phyloP scores from a whole-genome alignment of 257 asterid species.

The Knoxia roxburghii region DNA sequence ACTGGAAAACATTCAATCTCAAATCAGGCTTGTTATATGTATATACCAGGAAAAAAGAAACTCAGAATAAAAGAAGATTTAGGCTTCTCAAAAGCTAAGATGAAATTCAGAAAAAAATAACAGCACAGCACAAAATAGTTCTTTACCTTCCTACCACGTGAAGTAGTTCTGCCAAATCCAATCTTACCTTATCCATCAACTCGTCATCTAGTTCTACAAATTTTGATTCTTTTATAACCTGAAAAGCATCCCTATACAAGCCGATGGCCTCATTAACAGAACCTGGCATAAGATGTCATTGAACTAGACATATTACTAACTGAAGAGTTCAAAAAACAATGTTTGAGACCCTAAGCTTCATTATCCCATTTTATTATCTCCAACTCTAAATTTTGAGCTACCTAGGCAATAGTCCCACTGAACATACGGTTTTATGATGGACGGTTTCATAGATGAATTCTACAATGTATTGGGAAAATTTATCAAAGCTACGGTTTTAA shows the following conservation, averaged over 20 bases:
- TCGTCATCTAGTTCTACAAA: slow-evolving; percentile 44
- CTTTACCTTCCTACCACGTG: slow-evolving; percentile 79
- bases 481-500: not conserved
- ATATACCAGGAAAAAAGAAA: not conserved
- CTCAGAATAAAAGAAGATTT: not conserved
- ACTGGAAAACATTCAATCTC: not conserved
- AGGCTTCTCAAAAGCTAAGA: not conserved
- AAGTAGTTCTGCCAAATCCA: slow-evolving; percentile 86
- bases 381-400: not conserved
- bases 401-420: not conserved
- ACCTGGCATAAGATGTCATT: slow-evolving; percentile 34
- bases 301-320: not conserved
- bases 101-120: not conserved
- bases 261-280: slow-evolving; percentile 65
- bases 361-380: slow-evolving; percentile 33
- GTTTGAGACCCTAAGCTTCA: slow-evolving; percentile 14
- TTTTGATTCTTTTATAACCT: slow-evolving; percentile 42
- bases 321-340: not conserved
- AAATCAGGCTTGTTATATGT: not conserved
- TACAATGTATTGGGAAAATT: not conserved
- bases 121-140: not conserved
- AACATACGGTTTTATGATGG: not conserved
- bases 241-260: slow-evolving; percentile 57
- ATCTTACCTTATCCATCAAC: slow-evolving; percentile 68
- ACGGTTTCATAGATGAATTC: slow-evolving; percentile 11